Evolutionary conservation across 306 rosid species (phyloP), one percentile per base, ranked within the genome.

Genomic region (Carpinus viminea): DNA sequence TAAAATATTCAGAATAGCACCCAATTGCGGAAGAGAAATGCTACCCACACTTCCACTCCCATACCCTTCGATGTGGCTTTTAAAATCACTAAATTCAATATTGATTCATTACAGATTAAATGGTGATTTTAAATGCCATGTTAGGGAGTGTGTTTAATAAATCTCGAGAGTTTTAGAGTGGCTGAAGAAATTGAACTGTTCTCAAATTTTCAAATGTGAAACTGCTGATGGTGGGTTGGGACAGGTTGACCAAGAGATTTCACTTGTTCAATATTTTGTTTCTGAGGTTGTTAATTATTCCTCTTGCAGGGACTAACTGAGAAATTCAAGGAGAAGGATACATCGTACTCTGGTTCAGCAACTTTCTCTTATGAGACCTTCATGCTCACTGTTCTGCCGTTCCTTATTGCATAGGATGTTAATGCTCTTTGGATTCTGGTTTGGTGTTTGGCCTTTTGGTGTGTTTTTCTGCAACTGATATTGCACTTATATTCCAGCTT

Each of bases 371-470:
- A 95, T 17, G 97, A 95, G 87, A 79, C 90, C 17, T 95, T 95
- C 85, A 95, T 95, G 98, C 85, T 93, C 85, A 93, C 97, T 9
- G 98, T 95, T 61, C 84, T 95, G 83, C 98, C 98, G 2, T 95
- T 95, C 84, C 84, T 95, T 5, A 55, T 92, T 21, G 97, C 97
- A 17, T 95, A 88, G 87, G 79, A 73, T 76, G 83, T 53, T 36
- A n/a, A 68, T 59, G 78, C 36, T 41, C 73, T 15, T 4, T 74
- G 54, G 56, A 43, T 55, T 62, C 20, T 69, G 28, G 12, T 16
- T 64, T 59, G 12, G 8, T 28, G 45, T 75, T 9, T 53, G 28
- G 13, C 17, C 24, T n/a, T n/a, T 41, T 9, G 51, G 26, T 41
- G 12, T 9, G 16, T 64, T 34, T 15, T 16, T 5, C 5, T 5